Base-by-base conservation (phyloP, 768 basidiomycete species). In the Tricholoma flavovirens region DNA sequence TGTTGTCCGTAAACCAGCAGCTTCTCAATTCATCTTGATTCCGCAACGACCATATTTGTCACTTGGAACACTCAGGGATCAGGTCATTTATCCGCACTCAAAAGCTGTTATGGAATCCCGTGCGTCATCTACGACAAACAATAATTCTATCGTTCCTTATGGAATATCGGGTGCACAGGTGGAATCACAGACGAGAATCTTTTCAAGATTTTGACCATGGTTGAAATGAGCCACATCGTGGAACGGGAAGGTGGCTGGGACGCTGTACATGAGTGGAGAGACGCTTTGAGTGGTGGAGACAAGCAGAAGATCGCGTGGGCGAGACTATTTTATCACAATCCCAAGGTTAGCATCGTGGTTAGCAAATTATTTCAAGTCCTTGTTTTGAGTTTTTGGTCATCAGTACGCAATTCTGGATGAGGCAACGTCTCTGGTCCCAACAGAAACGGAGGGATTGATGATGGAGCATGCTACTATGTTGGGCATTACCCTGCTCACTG, bases 251-350 rank as follows among this genome's bases (percentile, higher is more conserved):
- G 96, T n/a, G 96, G 96, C 11, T 98, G 94, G 94, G 88, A 90
- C 64, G 76, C 78, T 7, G 78, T 81, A n/a, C 80, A 86, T 49
- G 96, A 98, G 65, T 98, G 96, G 96, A 82, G 92, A 59, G 94
- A 97, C 67, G 83, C 90, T 2, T 72, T 98, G 32, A 93, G 90
- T 65, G 95, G 96, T 1, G 95, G 95, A 17, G 96, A 97, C 69
- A 93, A 98, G 69, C 95, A 98, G 72, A 87, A 95, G 73, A 88
- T 98, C 56, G 96, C 96, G 0, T 98, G 96, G 93, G 96, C 93
- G 11, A 76, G 96, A 62, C 70, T 99, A 62, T 99, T 98, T 68
- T 99, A 99, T 69, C 96, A 98, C 67, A 76, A 80, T 56, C 96
- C 96, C 9, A 95, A 93, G 80, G 93, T 86, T 59, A 60, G 77